Conservation (phyloP, 228 moss, liverwort and hornwort genomes). For the Sphagnum magellanicum region DNA sequence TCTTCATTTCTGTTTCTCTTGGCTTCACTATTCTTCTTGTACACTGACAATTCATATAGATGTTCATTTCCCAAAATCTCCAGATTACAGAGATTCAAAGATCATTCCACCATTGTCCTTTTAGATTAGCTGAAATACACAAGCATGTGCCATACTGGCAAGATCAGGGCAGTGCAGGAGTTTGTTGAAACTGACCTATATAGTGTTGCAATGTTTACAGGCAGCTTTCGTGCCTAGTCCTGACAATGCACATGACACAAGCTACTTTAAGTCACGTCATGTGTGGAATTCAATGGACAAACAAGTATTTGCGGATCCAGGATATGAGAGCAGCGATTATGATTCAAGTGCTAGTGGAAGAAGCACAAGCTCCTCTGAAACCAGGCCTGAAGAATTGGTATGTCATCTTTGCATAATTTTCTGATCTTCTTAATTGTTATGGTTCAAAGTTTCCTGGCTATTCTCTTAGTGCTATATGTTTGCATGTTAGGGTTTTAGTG, state of each 20-base stretch:
- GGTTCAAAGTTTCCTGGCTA: no score
- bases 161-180: no score
- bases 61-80: no score
- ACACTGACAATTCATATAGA: no score
- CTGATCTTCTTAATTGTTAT: no score
- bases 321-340: slow-evolving; percentile 69
- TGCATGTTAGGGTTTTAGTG: no score
- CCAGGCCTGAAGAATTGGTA: slow-evolving; percentile 86
- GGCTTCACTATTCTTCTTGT: neutral
- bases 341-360: slow-evolving; percentile 77
- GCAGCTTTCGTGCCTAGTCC: slow-evolving; percentile 97
- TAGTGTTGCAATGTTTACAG: slow-evolving; percentile 14
- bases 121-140: no score
- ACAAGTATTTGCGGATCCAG: slow-evolving; percentile 49
- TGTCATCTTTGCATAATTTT: slow-evolving; percentile 2
- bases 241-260: slow-evolving; percentile 87
- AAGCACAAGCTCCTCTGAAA: slow-evolving; percentile 80
- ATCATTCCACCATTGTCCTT: no score
- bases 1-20: neutral
- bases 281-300: slow-evolving; percentile 68
- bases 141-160: no score
- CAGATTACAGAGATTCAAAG: no score
- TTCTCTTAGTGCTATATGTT: no score
- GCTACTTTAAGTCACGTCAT: slow-evolving; percentile 86
- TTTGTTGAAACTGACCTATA: neutral